Evolutionary conservation across 2,329 filamentous ascomycete genomes (phyloP), one percentile per base, ranked within the genome.

Genomic region (Fusarium fracticaudum): DNA sequence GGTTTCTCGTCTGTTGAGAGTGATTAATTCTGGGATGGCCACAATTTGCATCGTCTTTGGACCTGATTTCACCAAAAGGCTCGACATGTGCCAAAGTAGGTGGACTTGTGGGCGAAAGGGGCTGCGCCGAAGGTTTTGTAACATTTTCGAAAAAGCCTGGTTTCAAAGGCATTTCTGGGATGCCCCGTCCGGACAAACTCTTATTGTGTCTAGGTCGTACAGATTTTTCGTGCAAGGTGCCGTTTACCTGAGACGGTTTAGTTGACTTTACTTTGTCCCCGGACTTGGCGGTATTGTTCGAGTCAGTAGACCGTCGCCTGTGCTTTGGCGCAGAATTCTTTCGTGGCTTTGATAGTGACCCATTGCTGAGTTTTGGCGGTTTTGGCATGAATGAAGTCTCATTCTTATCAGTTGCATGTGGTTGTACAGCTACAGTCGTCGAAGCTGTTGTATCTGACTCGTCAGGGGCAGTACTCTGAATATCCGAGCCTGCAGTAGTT

Each of bases 141-240:
- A 85, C 74, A 47, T 83, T 83, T 53, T 84, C 83, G 48, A 84
- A 84, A 50, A 85, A 84, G 0, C 79, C 79, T 10, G 83, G 80
- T 44, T 81, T 82, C 3, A 79, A 67, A 10, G 83, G 80, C 26
- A 83, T 78, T 45, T 83, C 83, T 6, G 82, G 80, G 15, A 84
- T 79, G 15, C 74, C 76, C 29, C 79, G 77, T 41, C 73, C 64
- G 9, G 81, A 76, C 4, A 79, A 61, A 12, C 74, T 71, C 9
- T 76, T 66, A n/a, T 58, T 75, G 3, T 78, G 67, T 64, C 82
- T 84, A 2, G 79, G 67, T 31, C 82, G 78, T 24, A 73, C 67
- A 29, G 81, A 73, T 70, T 83, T 85, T n/a, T 85, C 83, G 31
- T 80, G 78, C 26, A 79, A 75, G 20, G 79, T 77, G 18, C 74